phyloP scores from a whole-genome alignment of 441 rosid genomes.

The Populus tomentosa region DNA sequence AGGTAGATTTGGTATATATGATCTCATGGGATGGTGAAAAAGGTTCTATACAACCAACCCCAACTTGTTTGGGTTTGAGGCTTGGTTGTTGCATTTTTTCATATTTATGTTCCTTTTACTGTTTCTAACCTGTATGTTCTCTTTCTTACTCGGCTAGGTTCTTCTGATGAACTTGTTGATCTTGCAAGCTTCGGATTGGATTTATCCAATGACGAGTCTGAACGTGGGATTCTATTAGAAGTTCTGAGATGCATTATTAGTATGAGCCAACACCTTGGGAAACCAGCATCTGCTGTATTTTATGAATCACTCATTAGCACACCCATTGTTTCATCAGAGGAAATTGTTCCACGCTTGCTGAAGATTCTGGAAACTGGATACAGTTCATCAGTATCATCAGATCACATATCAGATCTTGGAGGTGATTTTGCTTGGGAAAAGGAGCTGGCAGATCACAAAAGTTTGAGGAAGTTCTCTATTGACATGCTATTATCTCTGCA shows the following conservation, averaged over 20 bases:
- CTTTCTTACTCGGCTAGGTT: constrained; percentile 33
- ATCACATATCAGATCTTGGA: constrained; percentile 43
- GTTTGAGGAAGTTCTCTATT: constrained; percentile 71
- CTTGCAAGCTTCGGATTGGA: constrained; percentile 40
- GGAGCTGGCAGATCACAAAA: constrained; percentile 63
- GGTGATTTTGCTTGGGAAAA: constrained; percentile 68
- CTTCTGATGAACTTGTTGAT: constrained; percentile 50
- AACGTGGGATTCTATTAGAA: constrained; percentile 61
- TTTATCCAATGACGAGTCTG: constrained; percentile 39
- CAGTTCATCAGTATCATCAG: constrained; percentile 42
- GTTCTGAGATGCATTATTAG: constrained; percentile 57
- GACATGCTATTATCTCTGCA: constrained; percentile 73
- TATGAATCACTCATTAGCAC: constrained; percentile 72
- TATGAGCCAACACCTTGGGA: constrained; percentile 81
- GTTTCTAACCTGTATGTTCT: constrained; percentile 13
- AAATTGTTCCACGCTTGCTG: constrained; percentile 65
- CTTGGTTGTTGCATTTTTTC: background rate
- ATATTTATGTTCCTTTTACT: background rate
- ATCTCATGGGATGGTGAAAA: background rate
- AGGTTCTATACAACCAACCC: background rate
- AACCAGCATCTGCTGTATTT: constrained; percentile 70
- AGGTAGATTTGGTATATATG: no score
- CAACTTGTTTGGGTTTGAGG: background rate
- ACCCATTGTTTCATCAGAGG: constrained; percentile 60
- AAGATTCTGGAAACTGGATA: constrained; percentile 85